phyloP scores from a whole-genome alignment of 805 yeast species.

The Yarrowia alimentaria region DNA sequence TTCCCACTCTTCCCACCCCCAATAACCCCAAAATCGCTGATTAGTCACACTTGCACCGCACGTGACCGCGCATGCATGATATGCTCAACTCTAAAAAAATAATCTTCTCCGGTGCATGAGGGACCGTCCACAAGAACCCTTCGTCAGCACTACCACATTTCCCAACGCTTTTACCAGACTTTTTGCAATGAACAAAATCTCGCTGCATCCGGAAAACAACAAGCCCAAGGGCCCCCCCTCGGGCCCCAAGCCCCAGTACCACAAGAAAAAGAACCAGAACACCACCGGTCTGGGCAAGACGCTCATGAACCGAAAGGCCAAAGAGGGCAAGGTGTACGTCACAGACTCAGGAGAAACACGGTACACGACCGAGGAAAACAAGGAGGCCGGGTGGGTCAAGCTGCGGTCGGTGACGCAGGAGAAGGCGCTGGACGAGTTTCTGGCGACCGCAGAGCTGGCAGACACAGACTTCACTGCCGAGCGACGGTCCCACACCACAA shows the following conservation, averaged over 20 bases:
- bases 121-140: too few species aligned
- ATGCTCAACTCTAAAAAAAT: too few species aligned
- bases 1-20: too few species aligned
- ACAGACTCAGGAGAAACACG: conserved; percentile 81
- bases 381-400: conserved; percentile 85
- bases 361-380: conserved; percentile 80
- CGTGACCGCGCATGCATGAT: conserved; percentile 20
- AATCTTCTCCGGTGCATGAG: too few species aligned
- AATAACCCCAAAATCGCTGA: too few species aligned
- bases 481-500: conserved; percentile 73
- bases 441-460: conserved; percentile 92
- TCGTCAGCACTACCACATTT: too few species aligned
- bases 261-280: conserved; percentile 54
- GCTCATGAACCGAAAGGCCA: conserved; percentile 64
- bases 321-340: conserved; percentile 31
- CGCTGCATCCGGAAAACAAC: conserved; percentile 21
- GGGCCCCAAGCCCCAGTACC: conserved; percentile 89
- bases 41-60: conserved; percentile 11
- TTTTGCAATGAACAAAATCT: conserved; percentile 9
- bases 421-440: conserved; percentile 86
- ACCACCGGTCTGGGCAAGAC: conserved; percentile 82
- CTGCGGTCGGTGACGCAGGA: conserved; percentile 94
- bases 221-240: conserved; percentile 52
- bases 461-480: conserved; percentile 97
- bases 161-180: too few species aligned